Percentiles rank a stretch among this genome's conserved stretches.
Evolutionary conservation across 2,329 filamentous ascomycete genomes (phyloP).

Genomic region (Pseudocercospora fuligena): DNA sequence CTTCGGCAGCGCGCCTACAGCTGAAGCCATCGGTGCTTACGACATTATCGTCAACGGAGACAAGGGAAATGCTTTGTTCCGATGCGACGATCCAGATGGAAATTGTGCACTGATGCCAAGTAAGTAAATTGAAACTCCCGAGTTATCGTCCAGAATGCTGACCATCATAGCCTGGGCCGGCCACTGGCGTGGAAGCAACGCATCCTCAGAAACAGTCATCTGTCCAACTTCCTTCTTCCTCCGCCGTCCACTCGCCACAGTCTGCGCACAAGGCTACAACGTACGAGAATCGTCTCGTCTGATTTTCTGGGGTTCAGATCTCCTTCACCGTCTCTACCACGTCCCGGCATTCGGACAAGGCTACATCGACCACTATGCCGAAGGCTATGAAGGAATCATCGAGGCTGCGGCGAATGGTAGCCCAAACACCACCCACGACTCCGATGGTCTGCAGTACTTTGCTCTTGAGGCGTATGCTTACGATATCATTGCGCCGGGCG

Average conservation of each 20-base stretch:
- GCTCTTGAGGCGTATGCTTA: slow-evolving; percentile 70
- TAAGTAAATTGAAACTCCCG: slow-evolving; percentile 8
- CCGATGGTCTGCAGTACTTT: slow-evolving; percentile 69
- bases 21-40: slow-evolving; percentile 65
- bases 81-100: slow-evolving; percentile 70
- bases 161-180: slow-evolving; percentile 62
- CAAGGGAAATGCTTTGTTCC: slow-evolving; percentile 63
- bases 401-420: slow-evolving; percentile 58
- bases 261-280: slow-evolving; percentile 68
- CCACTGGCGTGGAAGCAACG: slow-evolving; percentile 70
- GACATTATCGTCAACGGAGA: slow-evolving; percentile 64
- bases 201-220: slow-evolving; percentile 70
- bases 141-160: neutral
- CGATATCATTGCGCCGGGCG: slow-evolving; percentile 66
- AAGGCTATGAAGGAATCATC: slow-evolving; percentile 61
- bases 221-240: slow-evolving; percentile 65
- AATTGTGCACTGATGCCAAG: slow-evolving; percentile 56
- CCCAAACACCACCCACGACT: slow-evolving; percentile 60
- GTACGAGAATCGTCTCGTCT: slow-evolving; percentile 62
- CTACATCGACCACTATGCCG: slow-evolving; percentile 66
- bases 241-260: slow-evolving; percentile 61
- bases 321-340: slow-evolving; percentile 70
- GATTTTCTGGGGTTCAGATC: slow-evolving; percentile 68
- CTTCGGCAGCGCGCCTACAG: slow-evolving; percentile 65
- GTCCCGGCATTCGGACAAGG: slow-evolving; percentile 64